Evolutionary conservation across 2,329 filamentous ascomycete species (phyloP).

Genomic region (Monilinia polystroma): DNA sequence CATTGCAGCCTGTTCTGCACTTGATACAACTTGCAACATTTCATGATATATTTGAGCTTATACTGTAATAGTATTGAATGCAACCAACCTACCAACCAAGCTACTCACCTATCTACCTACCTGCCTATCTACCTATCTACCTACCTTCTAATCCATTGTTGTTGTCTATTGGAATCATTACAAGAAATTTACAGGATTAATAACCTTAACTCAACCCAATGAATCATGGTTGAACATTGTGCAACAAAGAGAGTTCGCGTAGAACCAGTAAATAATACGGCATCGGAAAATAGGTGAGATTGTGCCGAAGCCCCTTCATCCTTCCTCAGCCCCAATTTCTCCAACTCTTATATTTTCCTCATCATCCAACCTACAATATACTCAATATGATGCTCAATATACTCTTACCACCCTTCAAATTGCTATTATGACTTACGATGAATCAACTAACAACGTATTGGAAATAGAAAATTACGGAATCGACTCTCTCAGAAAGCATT

Average conservation of each 20-base stretch:
- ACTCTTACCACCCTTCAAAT: background rate
- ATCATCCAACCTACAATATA: background rate
- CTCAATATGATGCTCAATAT: background rate
- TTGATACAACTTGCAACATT: no score
- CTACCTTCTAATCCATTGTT: no score
- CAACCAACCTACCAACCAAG: background rate
- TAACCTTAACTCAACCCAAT: no score
- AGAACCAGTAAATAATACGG: constrained; percentile 9
- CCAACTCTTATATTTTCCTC: background rate
- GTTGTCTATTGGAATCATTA: background rate
- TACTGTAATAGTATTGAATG: background rate
- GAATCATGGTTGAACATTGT: constrained; percentile 20
- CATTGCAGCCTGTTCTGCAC: background rate
- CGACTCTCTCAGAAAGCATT: constrained; percentile 22
- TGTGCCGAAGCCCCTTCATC: constrained; percentile 1
- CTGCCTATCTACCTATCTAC: no score
- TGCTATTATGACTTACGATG: background rate
- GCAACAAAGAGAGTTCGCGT: background rate
- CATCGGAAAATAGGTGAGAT: constrained; percentile 23
- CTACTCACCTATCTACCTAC: no score
- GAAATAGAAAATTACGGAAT: constrained; percentile 18
- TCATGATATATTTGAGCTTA: no score
- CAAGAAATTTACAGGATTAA: background rate
- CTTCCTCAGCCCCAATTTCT: background rate
- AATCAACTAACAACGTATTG: background rate